A percentile compares a stretch with the other conserved stretches of the same genome.
These are phyloP conservation scores for Erysiphe neolycopersici DNA, from an alignment of 2,329 filamentous ascomycete genomes.

Conservation along the genomic window DNA sequence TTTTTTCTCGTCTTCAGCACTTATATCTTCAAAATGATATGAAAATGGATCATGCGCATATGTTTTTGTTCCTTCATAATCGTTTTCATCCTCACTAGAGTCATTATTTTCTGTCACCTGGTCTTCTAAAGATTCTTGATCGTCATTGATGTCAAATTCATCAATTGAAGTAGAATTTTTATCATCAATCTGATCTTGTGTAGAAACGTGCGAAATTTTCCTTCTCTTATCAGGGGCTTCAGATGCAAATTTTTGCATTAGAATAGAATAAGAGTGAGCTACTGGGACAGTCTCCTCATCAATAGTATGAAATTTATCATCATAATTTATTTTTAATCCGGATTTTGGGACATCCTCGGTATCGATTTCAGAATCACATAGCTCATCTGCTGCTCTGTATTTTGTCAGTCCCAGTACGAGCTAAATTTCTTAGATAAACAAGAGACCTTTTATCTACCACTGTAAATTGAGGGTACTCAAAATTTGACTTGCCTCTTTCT, in stretches of 20 bases:
- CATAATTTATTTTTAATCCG: conserved; percentile 11
- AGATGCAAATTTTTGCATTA: conserved; percentile 29
- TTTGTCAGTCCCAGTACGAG: neutral
- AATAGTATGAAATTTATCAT: conserved; percentile 21
- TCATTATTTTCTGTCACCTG: conserved; percentile 14
- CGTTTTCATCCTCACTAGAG: conserved; percentile 14
- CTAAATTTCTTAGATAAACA: neutral
- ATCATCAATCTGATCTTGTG: conserved; percentile 3
- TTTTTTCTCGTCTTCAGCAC: conserved; percentile 30
- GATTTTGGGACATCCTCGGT: conserved; percentile 11
- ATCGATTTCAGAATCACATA: conserved; percentile 14
- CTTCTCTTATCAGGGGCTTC: conserved; percentile 26
- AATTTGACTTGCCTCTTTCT: conserved; percentile 16
- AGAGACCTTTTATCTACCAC: conserved; percentile 17
- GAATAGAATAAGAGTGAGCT: conserved; percentile 26
- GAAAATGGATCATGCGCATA: conserved; percentile 49
- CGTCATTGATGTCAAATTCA: conserved; percentile 15
- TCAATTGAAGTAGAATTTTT: conserved; percentile 2
- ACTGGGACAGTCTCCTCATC: conserved; percentile 14
- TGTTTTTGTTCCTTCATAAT: conserved; percentile 17
- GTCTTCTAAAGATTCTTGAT: conserved; percentile 24
- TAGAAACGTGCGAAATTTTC: conserved; percentile 20
- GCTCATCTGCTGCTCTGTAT: conserved; percentile 7
- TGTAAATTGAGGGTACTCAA: conserved; percentile 21
- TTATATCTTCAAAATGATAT: conserved; percentile 44